Evolutionary conservation across 192 early-diverging fungal genomes (phyloP).

Genomic region (Podochytrium sp.): DNA sequence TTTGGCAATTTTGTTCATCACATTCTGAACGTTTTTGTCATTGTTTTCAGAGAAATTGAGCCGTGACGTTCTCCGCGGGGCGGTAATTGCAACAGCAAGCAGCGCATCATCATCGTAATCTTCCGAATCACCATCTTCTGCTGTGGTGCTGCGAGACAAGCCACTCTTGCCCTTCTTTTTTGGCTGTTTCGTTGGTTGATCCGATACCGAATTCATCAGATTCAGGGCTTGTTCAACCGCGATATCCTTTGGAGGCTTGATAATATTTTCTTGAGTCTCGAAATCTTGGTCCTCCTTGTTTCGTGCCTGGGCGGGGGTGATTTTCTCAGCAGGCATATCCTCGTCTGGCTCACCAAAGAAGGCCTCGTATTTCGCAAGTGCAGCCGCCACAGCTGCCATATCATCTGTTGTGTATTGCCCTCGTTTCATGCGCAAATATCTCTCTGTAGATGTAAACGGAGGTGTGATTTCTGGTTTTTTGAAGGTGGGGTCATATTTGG

Average conservation of each 20-base stretch:
- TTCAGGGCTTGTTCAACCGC: constrained; percentile 16
- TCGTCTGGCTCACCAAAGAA: neutral
- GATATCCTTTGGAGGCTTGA: constrained; percentile 3
- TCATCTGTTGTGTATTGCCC: constrained; percentile 1
- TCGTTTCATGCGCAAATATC: constrained; percentile 15
- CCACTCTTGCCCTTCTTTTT: neutral
- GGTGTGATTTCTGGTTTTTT: constrained; percentile 11
- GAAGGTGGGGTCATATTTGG: constrained; percentile 29
- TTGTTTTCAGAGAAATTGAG: neutral
- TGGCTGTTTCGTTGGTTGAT: neutral
- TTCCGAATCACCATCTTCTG: neutral
- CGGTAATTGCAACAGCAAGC: neutral
- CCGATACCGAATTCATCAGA: constrained; percentile 20
- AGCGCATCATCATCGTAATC: neutral
- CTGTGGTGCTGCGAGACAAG: neutral
- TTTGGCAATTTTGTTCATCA: constrained; percentile 13
- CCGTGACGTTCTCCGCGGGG: neutral
- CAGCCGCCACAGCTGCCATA: neutral
- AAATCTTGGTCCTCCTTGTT: no score
- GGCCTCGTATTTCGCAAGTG: neutral
- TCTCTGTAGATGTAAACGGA: constrained; percentile 20
- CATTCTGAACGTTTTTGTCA: neutral
- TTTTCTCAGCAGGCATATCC: no score
- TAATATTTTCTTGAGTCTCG: no score
- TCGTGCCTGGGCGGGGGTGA: no score